These are phyloP conservation scores for Saccharomyces hybrid DNA, from an alignment of 1,139 yeast species.

Conservation along the genomic window DNA sequence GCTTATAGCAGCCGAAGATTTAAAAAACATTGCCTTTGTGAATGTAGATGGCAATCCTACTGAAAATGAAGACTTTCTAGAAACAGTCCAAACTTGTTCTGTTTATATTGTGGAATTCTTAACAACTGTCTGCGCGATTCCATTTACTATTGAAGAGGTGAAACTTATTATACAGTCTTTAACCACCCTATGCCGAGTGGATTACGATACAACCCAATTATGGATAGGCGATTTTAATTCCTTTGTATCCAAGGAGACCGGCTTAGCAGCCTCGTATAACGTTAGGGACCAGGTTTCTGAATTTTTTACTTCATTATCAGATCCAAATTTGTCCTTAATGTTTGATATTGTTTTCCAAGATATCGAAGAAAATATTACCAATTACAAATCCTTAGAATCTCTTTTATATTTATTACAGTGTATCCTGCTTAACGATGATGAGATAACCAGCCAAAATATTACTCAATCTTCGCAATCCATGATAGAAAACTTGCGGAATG, in stretches of 20 bases:
- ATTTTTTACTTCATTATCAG: slow-evolving; percentile 16
- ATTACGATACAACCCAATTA: slow-evolving; percentile 29
- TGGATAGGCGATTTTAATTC: slow-evolving; percentile 54
- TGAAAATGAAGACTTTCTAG: slow-evolving; percentile 11
- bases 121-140: slow-evolving; percentile 17
- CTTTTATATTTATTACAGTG: slow-evolving; percentile 27
- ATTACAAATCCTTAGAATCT: slow-evolving; percentile 26
- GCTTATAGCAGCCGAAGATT: slow-evolving; percentile 17
- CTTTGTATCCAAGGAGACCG: slow-evolving; percentile 68
- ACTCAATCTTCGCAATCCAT: not conserved
- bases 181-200: slow-evolving; percentile 20
- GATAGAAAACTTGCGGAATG: not conserved
- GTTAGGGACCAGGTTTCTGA: slow-evolving; percentile 52
- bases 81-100: slow-evolving; percentile 29
- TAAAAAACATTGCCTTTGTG: slow-evolving; percentile 12
- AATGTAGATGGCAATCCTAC: slow-evolving; percentile 3
- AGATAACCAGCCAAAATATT: slow-evolving; percentile 4
- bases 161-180: slow-evolving; percentile 13
- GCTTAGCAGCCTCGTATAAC: slow-evolving; percentile 43
- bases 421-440: slow-evolving; percentile 18
- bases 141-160: slow-evolving; percentile 12
- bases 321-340: slow-evolving; percentile 22
- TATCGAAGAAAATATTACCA: slow-evolving; percentile 4
- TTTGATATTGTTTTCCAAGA: slow-evolving; percentile 2
- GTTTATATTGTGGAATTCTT: slow-evolving; percentile 31